Conservation (phyloP, 352 stramenopile genomes). For the Phytophthora foliorum region DNA sequence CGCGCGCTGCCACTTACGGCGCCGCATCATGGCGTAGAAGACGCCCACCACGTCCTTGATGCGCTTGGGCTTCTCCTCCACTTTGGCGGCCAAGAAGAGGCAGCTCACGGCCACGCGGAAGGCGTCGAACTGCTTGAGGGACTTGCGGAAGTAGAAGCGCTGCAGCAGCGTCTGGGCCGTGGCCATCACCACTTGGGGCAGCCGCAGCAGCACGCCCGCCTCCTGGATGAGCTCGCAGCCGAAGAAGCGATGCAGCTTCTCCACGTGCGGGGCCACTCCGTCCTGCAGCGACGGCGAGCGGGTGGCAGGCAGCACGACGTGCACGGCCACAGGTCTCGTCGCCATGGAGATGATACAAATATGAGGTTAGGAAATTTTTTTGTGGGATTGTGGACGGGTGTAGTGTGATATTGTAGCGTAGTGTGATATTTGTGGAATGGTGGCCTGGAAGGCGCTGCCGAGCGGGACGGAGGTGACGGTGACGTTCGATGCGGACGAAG, state of each 20-base stretch:
- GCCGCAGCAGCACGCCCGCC: conserved; percentile 82
- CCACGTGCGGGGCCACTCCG: conserved; percentile 40
- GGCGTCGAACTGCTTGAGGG: conserved; percentile 87
- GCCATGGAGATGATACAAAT: conserved; percentile 24
- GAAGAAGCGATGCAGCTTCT: conserved; percentile 83
- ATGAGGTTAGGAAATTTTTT: conserved; percentile 19
- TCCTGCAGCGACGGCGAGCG: conserved; percentile 64
- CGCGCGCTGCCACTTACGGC: conserved; percentile 67
- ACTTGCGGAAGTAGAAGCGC: conserved; percentile 92
- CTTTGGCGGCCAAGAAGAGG: conserved; percentile 91
- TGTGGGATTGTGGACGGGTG: too few species aligned
- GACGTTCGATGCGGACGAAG: conserved; percentile 30
- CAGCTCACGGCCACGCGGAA: conserved; percentile 91
- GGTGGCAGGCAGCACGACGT: conserved; percentile 58
- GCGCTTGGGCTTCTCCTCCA: conserved; percentile 88
- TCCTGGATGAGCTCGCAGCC: conserved; percentile 94
- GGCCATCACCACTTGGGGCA: conserved; percentile 92
- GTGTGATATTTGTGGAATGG: conserved; percentile 21
- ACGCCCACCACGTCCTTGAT: conserved; percentile 89
- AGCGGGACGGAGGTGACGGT: conserved; percentile 25
- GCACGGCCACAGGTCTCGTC: conserved; percentile 34
- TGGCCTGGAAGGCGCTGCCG: conserved; percentile 32
- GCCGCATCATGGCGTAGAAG: conserved; percentile 89
- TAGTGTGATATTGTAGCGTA: too few species aligned
- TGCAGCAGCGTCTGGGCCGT: conserved; percentile 93